A percentile compares a stretch with the other conserved stretches of the same genome.
Conservation (phyloP, 495 filamentous ascomycete species). For the Daldinia caldariorum region DNA sequence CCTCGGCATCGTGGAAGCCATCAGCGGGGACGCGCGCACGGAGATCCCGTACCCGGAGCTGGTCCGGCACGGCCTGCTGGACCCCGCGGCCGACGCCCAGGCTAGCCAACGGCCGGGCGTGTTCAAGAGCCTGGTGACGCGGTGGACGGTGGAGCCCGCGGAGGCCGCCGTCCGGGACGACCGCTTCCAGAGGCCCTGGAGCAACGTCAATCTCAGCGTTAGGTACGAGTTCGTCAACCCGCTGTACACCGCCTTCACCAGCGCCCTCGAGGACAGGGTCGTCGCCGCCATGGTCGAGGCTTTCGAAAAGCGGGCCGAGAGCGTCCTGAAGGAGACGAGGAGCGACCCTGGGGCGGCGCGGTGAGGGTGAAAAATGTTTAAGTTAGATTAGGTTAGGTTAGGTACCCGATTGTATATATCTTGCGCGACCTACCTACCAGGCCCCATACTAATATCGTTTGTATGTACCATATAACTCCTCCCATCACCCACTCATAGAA, state of each 20-base stretch:
- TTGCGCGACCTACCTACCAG: too few species aligned
- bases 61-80: constrained; percentile 44
- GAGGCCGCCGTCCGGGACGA: constrained; percentile 41
- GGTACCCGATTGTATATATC: too few species aligned
- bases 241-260: constrained; percentile 79
- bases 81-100: too few species aligned
- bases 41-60: constrained; percentile 54
- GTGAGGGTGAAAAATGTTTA: constrained; percentile 2
- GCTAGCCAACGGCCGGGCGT: constrained; percentile 67
- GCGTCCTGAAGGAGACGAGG: constrained; percentile 58
- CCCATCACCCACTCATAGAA: neutral
- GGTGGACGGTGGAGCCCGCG: constrained; percentile 72
- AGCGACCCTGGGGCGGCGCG: constrained; percentile 22
- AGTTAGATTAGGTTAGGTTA: neutral
- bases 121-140: constrained; percentile 79
- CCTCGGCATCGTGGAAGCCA: constrained; percentile 74
- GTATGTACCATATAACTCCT: constrained; percentile 13
- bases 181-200: constrained; percentile 57
- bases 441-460: constrained; percentile 6
- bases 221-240: constrained; percentile 86
- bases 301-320: constrained; percentile 82
- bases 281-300: constrained; percentile 90
- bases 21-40: constrained; percentile 67
- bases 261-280: constrained; percentile 82
- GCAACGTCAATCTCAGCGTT: constrained; percentile 78